These are phyloP conservation scores for Plasmodium yoelii DNA, from an alignment of 169 alveolate genomes.

Conservation along the genomic window DNA sequence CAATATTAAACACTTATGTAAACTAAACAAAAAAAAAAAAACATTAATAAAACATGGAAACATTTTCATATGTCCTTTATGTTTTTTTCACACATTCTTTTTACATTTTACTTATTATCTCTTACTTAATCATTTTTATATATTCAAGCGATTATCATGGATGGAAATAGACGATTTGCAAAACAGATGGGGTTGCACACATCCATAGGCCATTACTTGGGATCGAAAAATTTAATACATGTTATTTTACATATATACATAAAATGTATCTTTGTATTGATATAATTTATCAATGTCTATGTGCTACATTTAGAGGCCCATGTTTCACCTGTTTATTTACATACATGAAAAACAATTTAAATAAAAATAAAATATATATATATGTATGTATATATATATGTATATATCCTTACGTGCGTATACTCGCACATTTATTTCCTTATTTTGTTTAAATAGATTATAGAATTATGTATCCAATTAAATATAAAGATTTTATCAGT, in stretches of 20 bases:
- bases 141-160: conserved; percentile 92
- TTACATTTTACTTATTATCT: not conserved
- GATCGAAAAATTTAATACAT: conserved; percentile 77
- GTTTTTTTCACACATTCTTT: not conserved
- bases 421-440: not conserved
- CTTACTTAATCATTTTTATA: not conserved
- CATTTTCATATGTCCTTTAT: not conserved
- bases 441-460: conserved; percentile 74
- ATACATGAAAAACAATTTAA: no score
- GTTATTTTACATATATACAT: conserved; percentile 27
- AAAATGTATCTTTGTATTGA: not conserved
- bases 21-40: conserved; percentile 35
- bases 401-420: not conserved
- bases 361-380: not conserved
- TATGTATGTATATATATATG: no score
- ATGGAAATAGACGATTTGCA: conserved; percentile 93
- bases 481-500: conserved; percentile 88
- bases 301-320: no score
- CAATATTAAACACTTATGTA: conserved; percentile 72
- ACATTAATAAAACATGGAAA: not conserved
- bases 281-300: not conserved
- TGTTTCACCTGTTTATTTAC: no score
- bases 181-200: conserved; percentile 75
- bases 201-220: conserved; percentile 84
- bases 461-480: conserved; percentile 82